These are phyloP conservation scores for Cyathus striatus DNA, from an alignment of 768 basidiomycete genomes.

Conservation along the genomic window DNA sequence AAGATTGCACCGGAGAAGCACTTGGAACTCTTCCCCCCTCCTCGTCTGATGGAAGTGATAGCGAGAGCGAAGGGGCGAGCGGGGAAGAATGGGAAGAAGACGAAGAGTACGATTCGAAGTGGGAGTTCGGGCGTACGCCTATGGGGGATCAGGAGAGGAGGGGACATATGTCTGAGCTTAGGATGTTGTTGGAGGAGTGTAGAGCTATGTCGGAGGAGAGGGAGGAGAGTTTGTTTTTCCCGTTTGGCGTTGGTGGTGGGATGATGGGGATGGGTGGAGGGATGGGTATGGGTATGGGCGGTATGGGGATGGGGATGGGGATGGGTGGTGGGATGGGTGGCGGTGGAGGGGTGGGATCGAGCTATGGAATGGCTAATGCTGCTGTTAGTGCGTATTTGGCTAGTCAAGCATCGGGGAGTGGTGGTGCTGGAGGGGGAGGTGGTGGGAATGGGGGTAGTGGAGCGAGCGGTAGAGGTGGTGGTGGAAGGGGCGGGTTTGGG, in stretches of 20 bases:
- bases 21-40: constrained; percentile 46
- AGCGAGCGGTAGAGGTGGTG: too few species aligned
- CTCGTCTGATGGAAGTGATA: constrained; percentile 14
- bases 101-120: constrained; percentile 17
- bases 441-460: too few species aligned
- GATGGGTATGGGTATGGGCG: constrained; percentile 1
- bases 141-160: constrained; percentile 20
- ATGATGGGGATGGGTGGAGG: constrained; percentile 5
- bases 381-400: too few species aligned
- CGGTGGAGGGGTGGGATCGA: too few species aligned
- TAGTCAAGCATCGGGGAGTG: too few species aligned
- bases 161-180: constrained; percentile 35
- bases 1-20: constrained; percentile 70
- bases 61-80: constrained; percentile 18
- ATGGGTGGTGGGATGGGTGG: neutral
- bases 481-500: too few species aligned
- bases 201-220: constrained; percentile 40
- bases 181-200: constrained; percentile 54
- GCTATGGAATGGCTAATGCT: too few species aligned
- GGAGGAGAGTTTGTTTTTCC: constrained; percentile 31
- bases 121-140: constrained; percentile 20
- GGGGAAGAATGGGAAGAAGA: constrained; percentile 25
- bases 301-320: neutral
- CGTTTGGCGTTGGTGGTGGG: constrained; percentile 9
- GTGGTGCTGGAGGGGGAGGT: too few species aligned